phyloP scores from a whole-genome alignment of 352 stramenopile genomes.

The Phytophthora sansomeana region DNA sequence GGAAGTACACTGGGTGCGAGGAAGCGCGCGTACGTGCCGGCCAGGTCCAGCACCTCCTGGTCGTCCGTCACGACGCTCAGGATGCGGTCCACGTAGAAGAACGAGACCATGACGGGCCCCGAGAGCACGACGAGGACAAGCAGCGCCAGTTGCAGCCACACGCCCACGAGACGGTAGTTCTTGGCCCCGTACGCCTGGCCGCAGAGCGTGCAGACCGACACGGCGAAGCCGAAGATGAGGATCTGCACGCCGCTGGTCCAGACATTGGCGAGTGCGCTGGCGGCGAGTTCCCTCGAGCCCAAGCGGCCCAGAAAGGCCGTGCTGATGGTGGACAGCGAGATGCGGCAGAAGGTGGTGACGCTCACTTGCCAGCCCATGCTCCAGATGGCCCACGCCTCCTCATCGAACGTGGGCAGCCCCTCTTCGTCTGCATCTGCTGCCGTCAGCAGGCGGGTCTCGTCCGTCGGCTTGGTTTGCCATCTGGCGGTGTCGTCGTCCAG shows the following conservation, averaged over 20 bases:
- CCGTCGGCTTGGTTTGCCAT: conserved; percentile 32
- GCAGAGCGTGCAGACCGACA: conserved; percentile 84
- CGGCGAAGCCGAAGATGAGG: conserved; percentile 80
- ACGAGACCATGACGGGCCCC: conserved; percentile 81
- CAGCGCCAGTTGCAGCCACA: conserved; percentile 83
- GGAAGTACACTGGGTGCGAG: conserved; percentile 72
- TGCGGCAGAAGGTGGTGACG: conserved; percentile 83
- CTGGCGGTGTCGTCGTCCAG: conserved; percentile 22
- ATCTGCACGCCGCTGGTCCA: conserved; percentile 86
- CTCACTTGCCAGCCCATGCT: conserved; percentile 88
- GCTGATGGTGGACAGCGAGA: conserved; percentile 82
- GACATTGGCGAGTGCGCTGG: conserved; percentile 74
- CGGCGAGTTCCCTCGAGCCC: conserved; percentile 76
- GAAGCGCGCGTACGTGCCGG: conserved; percentile 67
- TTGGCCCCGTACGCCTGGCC: conserved; percentile 82
- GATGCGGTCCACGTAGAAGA: conserved; percentile 83
- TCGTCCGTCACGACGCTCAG: conserved; percentile 77
- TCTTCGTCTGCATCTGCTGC: conserved; percentile 9
- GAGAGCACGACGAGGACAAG: conserved; percentile 74
- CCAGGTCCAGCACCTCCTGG: conserved; percentile 60
- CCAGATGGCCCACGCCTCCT: conserved; percentile 78
- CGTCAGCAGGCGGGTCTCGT: conserved; percentile 16
- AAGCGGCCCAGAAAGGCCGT: conserved; percentile 83
- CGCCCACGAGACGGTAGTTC: conserved; percentile 79
- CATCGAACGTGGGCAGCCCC: conserved; percentile 42